Conservation (phyloP, 2,329 filamentous ascomycete species). For the Drechslerella stenobrocha region DNA sequence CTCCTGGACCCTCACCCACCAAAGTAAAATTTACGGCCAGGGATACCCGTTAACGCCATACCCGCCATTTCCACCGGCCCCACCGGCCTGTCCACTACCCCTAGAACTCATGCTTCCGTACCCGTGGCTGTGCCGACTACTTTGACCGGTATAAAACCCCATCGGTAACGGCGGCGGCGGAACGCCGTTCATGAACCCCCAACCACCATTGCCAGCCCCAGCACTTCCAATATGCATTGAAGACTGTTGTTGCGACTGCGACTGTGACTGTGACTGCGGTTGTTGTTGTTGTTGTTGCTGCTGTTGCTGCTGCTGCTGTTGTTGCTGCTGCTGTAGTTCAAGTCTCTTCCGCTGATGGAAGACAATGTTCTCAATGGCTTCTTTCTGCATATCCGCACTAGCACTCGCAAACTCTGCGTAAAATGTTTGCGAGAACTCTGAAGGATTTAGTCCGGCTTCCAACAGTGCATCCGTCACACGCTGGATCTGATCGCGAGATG, state of each 20-base stretch:
- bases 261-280: constrained; percentile 5
- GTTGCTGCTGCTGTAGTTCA: constrained; percentile 23
- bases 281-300: constrained; percentile 18
- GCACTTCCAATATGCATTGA: constrained; percentile 21
- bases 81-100: constrained; percentile 31
- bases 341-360: constrained; percentile 38
- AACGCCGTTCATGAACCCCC: constrained; percentile 35
- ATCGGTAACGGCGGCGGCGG: constrained; percentile 39
- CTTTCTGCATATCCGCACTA: constrained; percentile 38
- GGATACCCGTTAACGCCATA: constrained; percentile 36
- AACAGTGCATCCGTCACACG: constrained; percentile 26
- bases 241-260: constrained; percentile 8
- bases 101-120: constrained; percentile 46
- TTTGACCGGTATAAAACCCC: constrained; percentile 43
- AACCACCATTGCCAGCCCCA: constrained; percentile 33
- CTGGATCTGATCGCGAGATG: constrained; percentile 29
- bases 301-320: constrained; percentile 17
- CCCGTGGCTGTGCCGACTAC: constrained; percentile 29
- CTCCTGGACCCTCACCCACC: not conserved
- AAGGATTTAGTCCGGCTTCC: constrained; percentile 33
- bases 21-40: constrained; percentile 22
- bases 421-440: constrained; percentile 30
- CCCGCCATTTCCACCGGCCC: constrained; percentile 15
- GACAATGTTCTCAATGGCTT: constrained; percentile 38
- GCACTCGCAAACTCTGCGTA: constrained; percentile 42